phyloP scores from a whole-genome alignment of 2,329 filamentous ascomycete genomes.

The Paraphaeosphaeria minitans region DNA sequence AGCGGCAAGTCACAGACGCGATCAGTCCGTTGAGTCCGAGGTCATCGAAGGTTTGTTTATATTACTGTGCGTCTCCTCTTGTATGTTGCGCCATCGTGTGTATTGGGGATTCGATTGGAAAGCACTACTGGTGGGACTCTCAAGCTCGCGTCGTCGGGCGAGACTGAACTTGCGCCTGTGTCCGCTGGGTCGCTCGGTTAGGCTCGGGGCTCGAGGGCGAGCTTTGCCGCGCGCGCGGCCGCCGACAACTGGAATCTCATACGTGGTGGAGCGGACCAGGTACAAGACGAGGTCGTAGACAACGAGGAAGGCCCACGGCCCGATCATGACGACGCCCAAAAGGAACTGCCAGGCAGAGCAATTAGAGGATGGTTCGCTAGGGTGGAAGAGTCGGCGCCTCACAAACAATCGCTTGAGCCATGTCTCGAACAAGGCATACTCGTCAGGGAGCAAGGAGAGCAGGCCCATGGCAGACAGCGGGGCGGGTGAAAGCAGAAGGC shows the following conservation, averaged over 20 bases:
- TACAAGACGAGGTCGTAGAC: conserved; percentile 69
- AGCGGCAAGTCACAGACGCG: background rate
- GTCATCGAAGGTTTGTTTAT: background rate
- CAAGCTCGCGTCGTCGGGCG: conserved; percentile 32
- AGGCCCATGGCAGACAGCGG: conserved; percentile 58
- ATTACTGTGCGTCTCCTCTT: conserved; percentile 24
- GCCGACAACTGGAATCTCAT: conserved; percentile 65
- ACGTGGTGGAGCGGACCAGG: conserved; percentile 61
- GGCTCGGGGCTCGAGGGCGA: conserved; percentile 65
- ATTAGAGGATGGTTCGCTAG: background rate
- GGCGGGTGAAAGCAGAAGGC: background rate
- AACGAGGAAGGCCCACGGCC: conserved; percentile 65
- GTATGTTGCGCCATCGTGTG: conserved; percentile 32
- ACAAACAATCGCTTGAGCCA: conserved; percentile 69
- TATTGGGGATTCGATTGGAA: conserved; percentile 27
- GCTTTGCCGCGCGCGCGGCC: conserved; percentile 65
- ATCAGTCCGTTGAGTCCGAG: conserved; percentile 7
- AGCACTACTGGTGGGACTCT: conserved; percentile 27
- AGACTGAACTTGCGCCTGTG: conserved; percentile 52
- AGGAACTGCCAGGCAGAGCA: conserved; percentile 55
- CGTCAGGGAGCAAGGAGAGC: conserved; percentile 67
- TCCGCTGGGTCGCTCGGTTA: conserved; percentile 62
- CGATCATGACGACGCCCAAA: conserved; percentile 64
- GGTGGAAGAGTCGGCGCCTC: conserved; percentile 41
- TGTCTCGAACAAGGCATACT: conserved; percentile 62